phyloP scores from a whole-genome alignment of 768 basidiomycete species.

The Leucocoprinus birnbaumii region DNA sequence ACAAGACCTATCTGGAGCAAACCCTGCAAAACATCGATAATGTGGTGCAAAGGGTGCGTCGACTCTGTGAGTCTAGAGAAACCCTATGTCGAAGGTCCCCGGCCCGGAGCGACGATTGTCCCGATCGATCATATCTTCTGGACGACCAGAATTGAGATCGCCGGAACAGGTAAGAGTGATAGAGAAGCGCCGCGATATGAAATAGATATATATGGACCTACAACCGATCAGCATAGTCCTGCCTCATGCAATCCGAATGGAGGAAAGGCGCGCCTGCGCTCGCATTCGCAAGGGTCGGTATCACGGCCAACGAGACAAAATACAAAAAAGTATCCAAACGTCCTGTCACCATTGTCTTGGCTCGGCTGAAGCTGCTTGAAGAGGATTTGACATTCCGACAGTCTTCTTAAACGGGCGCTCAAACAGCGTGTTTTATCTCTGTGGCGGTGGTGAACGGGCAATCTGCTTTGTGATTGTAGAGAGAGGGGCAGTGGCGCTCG shows the following conservation, averaged over 20 bases:
- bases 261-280: background rate
- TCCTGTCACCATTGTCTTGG: background rate
- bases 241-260: background rate
- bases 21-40: background rate
- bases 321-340: no score
- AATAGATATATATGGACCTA: conserved; percentile 9
- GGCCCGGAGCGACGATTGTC: no score
- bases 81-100: no score
- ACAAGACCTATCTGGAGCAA: background rate
- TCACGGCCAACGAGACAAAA: no score
- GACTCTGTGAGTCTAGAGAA: background rate
- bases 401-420: no score
- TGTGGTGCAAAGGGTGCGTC: background rate
- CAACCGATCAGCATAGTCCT: conserved; percentile 2
- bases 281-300: no score
- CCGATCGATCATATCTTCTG: background rate
- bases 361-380: background rate
- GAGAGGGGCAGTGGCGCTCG: background rate
- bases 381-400: no score
- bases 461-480: no score
- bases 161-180: background rate
- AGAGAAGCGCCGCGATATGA: background rate
- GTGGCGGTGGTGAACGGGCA: background rate
- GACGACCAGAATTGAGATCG: background rate
- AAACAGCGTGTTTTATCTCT: no score